These are phyloP conservation scores for thale cress (Arabidopsis thaliana) DNA, from an alignment of 345 rosid species.

Conservation along the genomic window TAIR10.1 NC_003076.8:20364501-20365000, in stretches of 20 bases:
- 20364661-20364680: not conserved
- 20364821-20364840: not conserved
- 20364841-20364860: not conserved
- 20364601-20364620: not conserved
- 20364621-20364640: not conserved
- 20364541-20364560: not conserved
- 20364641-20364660: not conserved
- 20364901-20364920: too few species aligned
- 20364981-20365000: too few species aligned
- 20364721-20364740: not conserved
- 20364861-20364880: not conserved
- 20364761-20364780: not conserved
- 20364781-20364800: not conserved
- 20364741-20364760: not conserved
- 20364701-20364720: not conserved
- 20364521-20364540: not conserved
- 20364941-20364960: too few species aligned
- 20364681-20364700: not conserved
- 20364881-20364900: not conserved
- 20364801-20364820: not conserved
- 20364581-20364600: not conserved
- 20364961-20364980: too few species aligned
- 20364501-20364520: not conserved
- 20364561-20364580: not conserved
- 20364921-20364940: too few species aligned